Conservation (phyloP, 352 stramenopile species). For the Phytophthora idaei region DNA sequence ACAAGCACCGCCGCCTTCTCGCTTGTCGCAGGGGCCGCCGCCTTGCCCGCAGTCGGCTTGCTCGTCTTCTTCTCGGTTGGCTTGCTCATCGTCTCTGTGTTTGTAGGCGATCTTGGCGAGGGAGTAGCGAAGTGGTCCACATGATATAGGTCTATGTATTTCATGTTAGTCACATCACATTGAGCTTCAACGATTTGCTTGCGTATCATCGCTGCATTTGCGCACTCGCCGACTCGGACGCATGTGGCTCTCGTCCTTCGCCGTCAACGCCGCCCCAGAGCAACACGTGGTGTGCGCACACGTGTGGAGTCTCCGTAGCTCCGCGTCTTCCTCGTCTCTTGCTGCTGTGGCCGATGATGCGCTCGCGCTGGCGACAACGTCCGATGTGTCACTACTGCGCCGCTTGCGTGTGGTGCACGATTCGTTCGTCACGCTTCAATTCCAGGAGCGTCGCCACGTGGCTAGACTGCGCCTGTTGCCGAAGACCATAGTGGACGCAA, state of each 20-base stretch:
- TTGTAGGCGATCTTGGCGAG: constrained; percentile 9
- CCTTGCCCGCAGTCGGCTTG: constrained; percentile 27
- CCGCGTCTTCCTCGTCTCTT: neutral
- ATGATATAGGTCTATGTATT: neutral
- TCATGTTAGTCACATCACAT: neutral
- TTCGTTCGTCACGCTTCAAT: constrained; percentile 52
- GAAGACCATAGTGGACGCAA: constrained; percentile 7
- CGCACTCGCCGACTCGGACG: constrained; percentile 2
- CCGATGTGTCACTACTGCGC: constrained; percentile 47
- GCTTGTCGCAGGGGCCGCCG: constrained; percentile 14
- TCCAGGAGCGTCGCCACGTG: constrained; percentile 34
- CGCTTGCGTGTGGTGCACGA: constrained; percentile 52
- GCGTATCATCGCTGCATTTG: constrained; percentile 39
- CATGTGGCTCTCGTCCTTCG: constrained; percentile 73
- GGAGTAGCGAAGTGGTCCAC: constrained; percentile 14
- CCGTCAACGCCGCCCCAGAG: constrained; percentile 15
- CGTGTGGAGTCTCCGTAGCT: constrained; percentile 36
- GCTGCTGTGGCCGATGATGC: constrained; percentile 22
- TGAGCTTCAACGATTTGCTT: constrained; percentile 33
- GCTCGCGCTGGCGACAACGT: constrained; percentile 44
- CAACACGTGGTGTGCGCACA: constrained; percentile 29
- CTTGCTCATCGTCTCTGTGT: constrained; percentile 42
- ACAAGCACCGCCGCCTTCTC: constrained; percentile 77
- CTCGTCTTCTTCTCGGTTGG: constrained; percentile 36
- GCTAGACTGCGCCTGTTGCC: constrained; percentile 40